A percentile compares a stretch with the other conserved stretches of the same genome.
Conservation (phyloP, 23 red algal genomes). For the Gracilaria caudata region DNA sequence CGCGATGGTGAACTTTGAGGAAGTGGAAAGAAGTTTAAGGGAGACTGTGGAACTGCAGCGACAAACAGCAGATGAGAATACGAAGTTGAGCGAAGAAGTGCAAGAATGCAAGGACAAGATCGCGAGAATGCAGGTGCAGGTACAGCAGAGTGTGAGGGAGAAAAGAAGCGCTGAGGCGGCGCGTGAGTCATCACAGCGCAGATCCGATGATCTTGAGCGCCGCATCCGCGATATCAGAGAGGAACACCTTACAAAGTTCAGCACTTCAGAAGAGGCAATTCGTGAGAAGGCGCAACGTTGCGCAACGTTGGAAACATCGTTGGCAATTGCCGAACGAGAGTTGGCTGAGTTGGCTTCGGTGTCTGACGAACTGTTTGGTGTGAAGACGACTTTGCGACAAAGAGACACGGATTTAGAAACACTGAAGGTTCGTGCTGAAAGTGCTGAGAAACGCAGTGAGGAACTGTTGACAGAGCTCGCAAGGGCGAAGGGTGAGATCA, state of each 20-base stretch:
- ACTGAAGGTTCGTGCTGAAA: conserved; percentile 4
- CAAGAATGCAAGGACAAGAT: conserved; percentile 7
- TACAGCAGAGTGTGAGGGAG: conserved; percentile 22
- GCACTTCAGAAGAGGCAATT: conserved; percentile 37
- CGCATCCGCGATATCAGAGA: conserved; percentile 49
- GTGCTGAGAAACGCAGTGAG: conserved; percentile 30
- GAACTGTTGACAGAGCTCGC: conserved; percentile 30
- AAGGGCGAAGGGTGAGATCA: conserved; percentile 27
- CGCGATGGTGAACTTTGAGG: conserved; percentile 47
- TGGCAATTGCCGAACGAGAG: conserved; percentile 46
- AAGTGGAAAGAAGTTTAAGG: conserved; percentile 37
- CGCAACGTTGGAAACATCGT: conserved; percentile 37
- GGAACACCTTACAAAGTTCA: conserved; percentile 36
- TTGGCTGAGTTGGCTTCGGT: conserved; percentile 45
- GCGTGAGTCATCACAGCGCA: conserved; percentile 21
- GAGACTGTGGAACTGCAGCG: conserved; percentile 49
- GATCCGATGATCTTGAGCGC: conserved; percentile 38
- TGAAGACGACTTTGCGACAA: conserved; percentile 31
- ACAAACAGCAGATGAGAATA: conserved; percentile 16
- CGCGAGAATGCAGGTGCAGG: conserved; percentile 11
- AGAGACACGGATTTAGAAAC: conserved; percentile 25
- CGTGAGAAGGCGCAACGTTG: conserved; percentile 57
- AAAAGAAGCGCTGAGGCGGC: conserved; percentile 52
- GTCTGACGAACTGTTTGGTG: conserved; percentile 55
- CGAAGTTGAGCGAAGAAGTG: conserved; percentile 43